Evolutionary conservation across 2,329 filamentous ascomycete genomes (phyloP), one percentile per base, ranked within the genome.

Genomic region (Coniella vitis): DNA sequence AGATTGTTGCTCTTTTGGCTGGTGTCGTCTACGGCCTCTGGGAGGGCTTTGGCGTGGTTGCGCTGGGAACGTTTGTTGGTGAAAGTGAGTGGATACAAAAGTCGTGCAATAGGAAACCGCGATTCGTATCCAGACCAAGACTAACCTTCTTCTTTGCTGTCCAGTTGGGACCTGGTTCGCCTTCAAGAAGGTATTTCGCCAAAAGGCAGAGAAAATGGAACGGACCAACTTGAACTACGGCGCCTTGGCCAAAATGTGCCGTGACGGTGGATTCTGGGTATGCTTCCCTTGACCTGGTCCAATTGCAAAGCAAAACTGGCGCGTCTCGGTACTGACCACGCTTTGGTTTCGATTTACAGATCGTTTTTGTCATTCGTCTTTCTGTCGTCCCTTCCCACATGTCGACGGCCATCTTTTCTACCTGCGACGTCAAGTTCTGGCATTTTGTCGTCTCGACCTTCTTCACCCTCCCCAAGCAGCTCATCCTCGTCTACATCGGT

Each of bases 351-450:
- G n/a, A n/a, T n/a, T 14, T 10, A 8, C 32, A 66, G 65, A 64
- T 69, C 40, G 63, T 69, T 19, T 62, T 70, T 43, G 56, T 69
- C 14, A 67, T 70, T 44, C 66, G 68, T 22, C 64, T 69, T 45
- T 69, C 66, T 38, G 59, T 67, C 32, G 63, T 70, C 22, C 67
- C 67, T 13, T 65, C 65, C 10, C 67, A 70, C 54, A 65, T 70
- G 55, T 67, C 65, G 4, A 70, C 67, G 2, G 67, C 67, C n/a
- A 65, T 70, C 22, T 70, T 70, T 51, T 65, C 67, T 9, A 68
- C 66, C 22, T 69, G 66, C 58, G 63, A 67, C 47, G 65, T 70
- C 34, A 64, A 62, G 40, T 70, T 70, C 57, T 68, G 66, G 65
- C 55, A 62, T 46, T 70, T 67, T 44, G 60, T 64, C 48, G 47